Conservation (phyloP, 169 alveolate genomes). For the Eimeria necatrix region DNA sequence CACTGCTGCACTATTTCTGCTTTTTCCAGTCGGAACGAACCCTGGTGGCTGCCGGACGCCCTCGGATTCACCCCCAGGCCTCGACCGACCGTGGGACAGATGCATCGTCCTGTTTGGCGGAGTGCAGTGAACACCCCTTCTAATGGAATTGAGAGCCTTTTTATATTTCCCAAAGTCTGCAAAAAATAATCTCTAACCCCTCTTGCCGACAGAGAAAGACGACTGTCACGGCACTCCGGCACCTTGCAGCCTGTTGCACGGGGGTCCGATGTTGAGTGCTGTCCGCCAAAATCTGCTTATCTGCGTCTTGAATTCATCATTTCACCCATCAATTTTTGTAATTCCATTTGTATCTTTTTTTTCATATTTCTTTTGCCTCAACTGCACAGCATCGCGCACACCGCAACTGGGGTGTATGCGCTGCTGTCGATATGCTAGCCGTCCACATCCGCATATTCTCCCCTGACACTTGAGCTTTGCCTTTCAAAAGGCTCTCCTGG, state of each 20-base stretch:
- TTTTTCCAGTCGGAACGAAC: neutral
- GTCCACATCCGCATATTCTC: neutral
- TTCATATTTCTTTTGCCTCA: neutral
- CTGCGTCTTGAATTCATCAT: neutral
- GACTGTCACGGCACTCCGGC: neutral
- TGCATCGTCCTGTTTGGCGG: neutral
- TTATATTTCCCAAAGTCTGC: neutral
- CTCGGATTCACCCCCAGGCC: neutral
- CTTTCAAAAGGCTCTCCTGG: neutral
- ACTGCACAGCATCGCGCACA: neutral
- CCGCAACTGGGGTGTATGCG: neutral
- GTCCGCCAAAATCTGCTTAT: neutral
- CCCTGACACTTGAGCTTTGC: slow-evolving; percentile 20
- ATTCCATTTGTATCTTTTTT: neutral
- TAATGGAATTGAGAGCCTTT: neutral
- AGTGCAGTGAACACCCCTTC: neutral
- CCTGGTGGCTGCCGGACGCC: slow-evolving; percentile 14
- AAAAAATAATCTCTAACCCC: neutral
- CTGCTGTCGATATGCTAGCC: slow-evolving; percentile 41
- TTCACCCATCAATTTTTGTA: neutral
- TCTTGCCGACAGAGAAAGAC: neutral
- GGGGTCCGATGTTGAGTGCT: slow-evolving; percentile 15
- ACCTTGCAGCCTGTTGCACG: neutral
- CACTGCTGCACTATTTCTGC: slow-evolving; percentile 15
- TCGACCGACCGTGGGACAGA: slow-evolving; percentile 9